Percentiles rank a stretch among this genome's conserved stretches.
Evolutionary conservation across 2,329 filamentous ascomycete species (phyloP).

Genomic region (Alternaria sp.): DNA sequence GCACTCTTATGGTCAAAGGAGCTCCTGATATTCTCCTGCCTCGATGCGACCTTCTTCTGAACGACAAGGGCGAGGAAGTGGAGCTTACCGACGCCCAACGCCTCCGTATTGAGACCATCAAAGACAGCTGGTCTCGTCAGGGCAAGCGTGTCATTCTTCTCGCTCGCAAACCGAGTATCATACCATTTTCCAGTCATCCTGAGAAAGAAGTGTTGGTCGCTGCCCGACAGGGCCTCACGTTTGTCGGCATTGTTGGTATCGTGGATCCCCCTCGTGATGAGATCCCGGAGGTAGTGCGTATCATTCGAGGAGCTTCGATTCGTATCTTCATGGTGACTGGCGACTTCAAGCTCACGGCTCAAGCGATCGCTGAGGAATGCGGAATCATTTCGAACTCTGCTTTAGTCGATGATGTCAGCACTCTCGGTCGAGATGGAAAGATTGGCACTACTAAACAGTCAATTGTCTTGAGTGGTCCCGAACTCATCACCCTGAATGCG

Average conservation of each 20-base stretch:
- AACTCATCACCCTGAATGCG: constrained; percentile 71
- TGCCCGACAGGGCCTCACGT: constrained; percentile 59
- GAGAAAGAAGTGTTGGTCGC: constrained; percentile 67
- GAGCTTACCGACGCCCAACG: constrained; percentile 59
- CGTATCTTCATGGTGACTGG: constrained; percentile 85
- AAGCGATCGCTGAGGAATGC: constrained; percentile 75
- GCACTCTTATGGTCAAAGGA: constrained; percentile 76
- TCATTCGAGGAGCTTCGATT: constrained; percentile 73
- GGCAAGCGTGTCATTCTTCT: constrained; percentile 74
- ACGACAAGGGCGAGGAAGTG: constrained; percentile 62
- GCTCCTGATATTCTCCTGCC: constrained; percentile 76
- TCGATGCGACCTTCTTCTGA: constrained; percentile 67
- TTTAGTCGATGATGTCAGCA: constrained; percentile 62
- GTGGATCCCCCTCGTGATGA: constrained; percentile 68
- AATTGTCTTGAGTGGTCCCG: constrained; percentile 48
- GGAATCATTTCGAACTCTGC: constrained; percentile 70
- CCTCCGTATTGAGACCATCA: constrained; percentile 64
- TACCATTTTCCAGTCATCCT: constrained; percentile 57
- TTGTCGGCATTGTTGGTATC: constrained; percentile 67
- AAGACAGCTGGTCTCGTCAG: constrained; percentile 73
- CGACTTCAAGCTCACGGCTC: constrained; percentile 77
- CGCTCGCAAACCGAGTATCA: constrained; percentile 65
- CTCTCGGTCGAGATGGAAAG: constrained; percentile 56
- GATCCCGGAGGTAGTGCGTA: constrained; percentile 67
- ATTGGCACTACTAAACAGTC: constrained; percentile 33